phyloP scores from a whole-genome alignment of 768 basidiomycete species.

The Tulasnella sp. region DNA sequence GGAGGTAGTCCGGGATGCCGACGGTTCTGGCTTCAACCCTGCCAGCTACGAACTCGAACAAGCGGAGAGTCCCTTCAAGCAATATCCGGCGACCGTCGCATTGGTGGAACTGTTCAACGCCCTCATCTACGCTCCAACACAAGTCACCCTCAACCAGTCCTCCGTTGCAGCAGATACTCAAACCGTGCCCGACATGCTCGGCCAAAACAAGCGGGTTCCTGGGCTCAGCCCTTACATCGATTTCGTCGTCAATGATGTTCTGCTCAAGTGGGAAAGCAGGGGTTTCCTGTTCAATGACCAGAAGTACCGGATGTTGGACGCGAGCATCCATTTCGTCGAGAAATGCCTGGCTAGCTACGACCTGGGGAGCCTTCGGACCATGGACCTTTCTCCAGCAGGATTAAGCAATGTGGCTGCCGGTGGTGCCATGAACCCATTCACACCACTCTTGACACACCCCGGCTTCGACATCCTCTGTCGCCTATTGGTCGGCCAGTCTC shows the following conservation, averaged over 20 bases:
- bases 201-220: slow-evolving; percentile 72
- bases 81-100: slow-evolving; percentile 86
- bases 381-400: slow-evolving; percentile 12
- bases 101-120: slow-evolving; percentile 80
- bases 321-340: slow-evolving; percentile 81
- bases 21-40: slow-evolving; percentile 75
- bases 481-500: slow-evolving; percentile 59
- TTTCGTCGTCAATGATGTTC: slow-evolving; percentile 90
- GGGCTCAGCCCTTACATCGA: slow-evolving; percentile 76
- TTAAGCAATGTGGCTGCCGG: neutral
- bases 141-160: slow-evolving; percentile 57
- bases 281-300: slow-evolving; percentile 74
- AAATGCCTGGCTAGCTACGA: slow-evolving; percentile 77
- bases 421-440: slow-evolving; percentile 4
- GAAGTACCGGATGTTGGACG: slow-evolving; percentile 81
- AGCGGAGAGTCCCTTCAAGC: slow-evolving; percentile 69
- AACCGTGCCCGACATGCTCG: slow-evolving; percentile 75
- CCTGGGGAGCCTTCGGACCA: slow-evolving; percentile 56
- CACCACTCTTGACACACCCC: slow-evolving; percentile 59
- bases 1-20: slow-evolving; percentile 50
- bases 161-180: slow-evolving; percentile 57
- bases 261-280: slow-evolving; percentile 67
- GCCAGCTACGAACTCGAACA: slow-evolving; percentile 85
- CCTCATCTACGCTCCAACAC: slow-evolving; percentile 78
- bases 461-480: slow-evolving; percentile 84